Evolutionary conservation across 164 flowering plant genomes (phyloP), one percentile per base, ranked within the genome.

Genomic region (Kingdonia uniflora): DNA sequence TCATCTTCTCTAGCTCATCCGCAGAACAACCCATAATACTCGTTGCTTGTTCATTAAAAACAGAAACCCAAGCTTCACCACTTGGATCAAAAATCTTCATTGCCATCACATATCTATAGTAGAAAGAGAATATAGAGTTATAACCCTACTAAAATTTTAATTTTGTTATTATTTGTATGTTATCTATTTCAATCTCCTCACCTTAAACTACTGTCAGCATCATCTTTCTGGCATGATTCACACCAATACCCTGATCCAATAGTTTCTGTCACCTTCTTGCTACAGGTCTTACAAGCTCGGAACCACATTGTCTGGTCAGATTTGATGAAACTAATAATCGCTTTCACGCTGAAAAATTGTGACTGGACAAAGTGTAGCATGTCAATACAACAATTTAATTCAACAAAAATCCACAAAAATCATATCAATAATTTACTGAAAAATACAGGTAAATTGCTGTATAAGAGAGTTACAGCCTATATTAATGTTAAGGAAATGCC

Each of bases 301-400:
- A 89, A 94, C 95, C 92, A 94, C 95, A 94, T 84, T 37, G 88
- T 50, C 54, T 89, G 97, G 58, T 94, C 99, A 42, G 90, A 79
- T 75, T 76, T 89, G 64, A 87, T 87, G 45, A 66, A 76, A 63
- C 90, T 87, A 43, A 84, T 60, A 56, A 56, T 80, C 19, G 78
- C 92, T 55, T 73, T 79, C 6, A 79, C 52, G 74, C 72, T 81
- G 67, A 82, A 79, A 63, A 62, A 84, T 2, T 45, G 75, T 39
- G 96, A 84, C 96, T 84, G 84, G 42, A 19, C 59, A 59, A n/a
- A 54, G n/a, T 29, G 6, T n/a, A 42, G 2, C 23, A 35, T 11
- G 1, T 12, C 19, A 20, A 17, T 2, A 22, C 2, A 17, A 39
- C 29, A 23, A 11, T 19, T 12, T 37, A 51, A 13, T 10, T 52